A percentile compares a stretch with the other conserved stretches of the same genome.
Conservation (phyloP, 1,139 yeast species). For the Meyerozyma guilliermondii region DNA sequence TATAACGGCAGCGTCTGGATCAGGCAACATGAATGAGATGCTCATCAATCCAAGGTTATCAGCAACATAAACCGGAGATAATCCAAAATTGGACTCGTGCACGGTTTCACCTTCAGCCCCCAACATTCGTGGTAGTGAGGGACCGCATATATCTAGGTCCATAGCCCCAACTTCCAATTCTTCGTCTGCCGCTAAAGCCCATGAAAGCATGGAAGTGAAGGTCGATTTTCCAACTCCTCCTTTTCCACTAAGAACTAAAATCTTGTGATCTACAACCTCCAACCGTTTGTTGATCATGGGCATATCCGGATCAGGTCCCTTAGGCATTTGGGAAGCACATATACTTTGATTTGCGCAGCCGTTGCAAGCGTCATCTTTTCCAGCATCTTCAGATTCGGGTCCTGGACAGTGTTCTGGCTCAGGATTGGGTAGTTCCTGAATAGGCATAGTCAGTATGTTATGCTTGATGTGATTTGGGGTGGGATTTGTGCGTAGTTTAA, state of each 20-base stretch:
- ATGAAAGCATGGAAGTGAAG: conserved; percentile 87
- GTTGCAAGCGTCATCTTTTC: conserved; percentile 86
- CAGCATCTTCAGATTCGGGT: conserved; percentile 90
- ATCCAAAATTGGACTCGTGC: conserved; percentile 87
- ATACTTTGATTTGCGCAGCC: conserved; percentile 94
- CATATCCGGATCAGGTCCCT: conserved; percentile 95
- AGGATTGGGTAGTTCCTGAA: conserved; percentile 34
- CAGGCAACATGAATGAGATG: conserved; percentile 92
- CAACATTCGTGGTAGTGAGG: conserved; percentile 90
- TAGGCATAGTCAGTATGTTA: neutral
- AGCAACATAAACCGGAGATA: conserved; percentile 95
- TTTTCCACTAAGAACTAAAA: conserved; percentile 86
- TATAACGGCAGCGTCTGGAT: conserved; percentile 87
- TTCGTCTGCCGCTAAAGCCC: conserved; percentile 93
- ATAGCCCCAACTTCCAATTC: conserved; percentile 88
- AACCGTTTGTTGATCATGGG: conserved; percentile 71
- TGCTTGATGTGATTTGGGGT: no score
- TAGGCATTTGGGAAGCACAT: conserved; percentile 76
- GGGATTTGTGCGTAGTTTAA: no score
- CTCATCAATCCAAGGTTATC: conserved; percentile 96
- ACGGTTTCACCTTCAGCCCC: conserved; percentile 86
- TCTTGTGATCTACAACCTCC: conserved; percentile 68
- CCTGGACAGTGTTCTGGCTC: conserved; percentile 99
- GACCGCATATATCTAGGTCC: conserved; percentile 98
- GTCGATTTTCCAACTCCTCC: conserved; percentile 99